Evolutionary conservation across 345 rosid genomes (phyloP).

Genomic region (Acer negundo): DNA sequence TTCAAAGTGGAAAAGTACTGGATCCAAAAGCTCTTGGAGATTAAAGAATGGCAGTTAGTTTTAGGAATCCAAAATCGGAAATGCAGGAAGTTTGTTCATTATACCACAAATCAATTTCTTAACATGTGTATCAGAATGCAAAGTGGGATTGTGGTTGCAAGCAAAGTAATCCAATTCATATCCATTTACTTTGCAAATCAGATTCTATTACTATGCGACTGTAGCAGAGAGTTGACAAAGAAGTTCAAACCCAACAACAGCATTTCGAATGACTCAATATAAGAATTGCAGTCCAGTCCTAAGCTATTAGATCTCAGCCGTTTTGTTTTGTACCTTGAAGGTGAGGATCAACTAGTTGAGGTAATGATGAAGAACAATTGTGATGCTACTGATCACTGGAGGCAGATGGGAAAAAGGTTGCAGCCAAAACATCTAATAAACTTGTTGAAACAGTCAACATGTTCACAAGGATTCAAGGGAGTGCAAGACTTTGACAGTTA

Average conservation of each 20-base stretch:
- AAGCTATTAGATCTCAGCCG: slow-evolving; percentile 49
- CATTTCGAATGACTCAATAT: slow-evolving; percentile 41
- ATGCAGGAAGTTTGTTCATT: slow-evolving; percentile 51
- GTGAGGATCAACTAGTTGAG: slow-evolving; percentile 64
- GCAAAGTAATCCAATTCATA: slow-evolving; percentile 61
- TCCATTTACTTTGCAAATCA: slow-evolving; percentile 48
- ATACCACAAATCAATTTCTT: slow-evolving; percentile 34
- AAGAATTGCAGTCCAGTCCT: slow-evolving; percentile 25
- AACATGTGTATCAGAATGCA: slow-evolving; percentile 55
- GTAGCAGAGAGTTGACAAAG: slow-evolving; percentile 25
- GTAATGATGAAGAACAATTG: slow-evolving; percentile 59
- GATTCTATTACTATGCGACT: slow-evolving; percentile 34
- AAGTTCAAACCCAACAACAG: slow-evolving; percentile 26
- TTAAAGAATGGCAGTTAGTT: slow-evolving; percentile 60
- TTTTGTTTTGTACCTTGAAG: slow-evolving; percentile 85
- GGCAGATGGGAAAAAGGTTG: slow-evolving; percentile 48
- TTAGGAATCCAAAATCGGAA: slow-evolving; percentile 35
- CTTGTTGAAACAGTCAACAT: slow-evolving; percentile 47
- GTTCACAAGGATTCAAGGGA: slow-evolving; percentile 54
- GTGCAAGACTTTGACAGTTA: slow-evolving; percentile 58
- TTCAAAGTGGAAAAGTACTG: slow-evolving; percentile 70
- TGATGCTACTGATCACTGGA: slow-evolving; percentile 62
- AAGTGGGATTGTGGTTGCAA: slow-evolving; percentile 55
- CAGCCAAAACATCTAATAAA: slow-evolving; percentile 60
- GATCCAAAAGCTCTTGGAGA: slow-evolving; percentile 58